These are phyloP conservation scores for Cardamine resedifolia DNA, from an alignment of 345 rosid genomes.

Conservation along the genomic window DNA sequence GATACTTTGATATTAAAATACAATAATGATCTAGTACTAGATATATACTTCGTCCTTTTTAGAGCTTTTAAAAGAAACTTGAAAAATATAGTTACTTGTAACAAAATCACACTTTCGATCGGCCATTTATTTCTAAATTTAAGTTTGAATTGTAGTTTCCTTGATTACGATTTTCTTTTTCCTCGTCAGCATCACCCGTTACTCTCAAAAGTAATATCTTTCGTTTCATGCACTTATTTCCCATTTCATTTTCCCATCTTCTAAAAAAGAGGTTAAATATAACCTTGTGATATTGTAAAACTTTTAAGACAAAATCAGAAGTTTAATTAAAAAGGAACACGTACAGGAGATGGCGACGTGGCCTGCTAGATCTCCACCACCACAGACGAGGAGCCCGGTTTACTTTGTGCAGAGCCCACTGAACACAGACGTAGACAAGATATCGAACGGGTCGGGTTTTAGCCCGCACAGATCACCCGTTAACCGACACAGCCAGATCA, in stretches of 20 bases:
- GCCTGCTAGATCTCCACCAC: constrained; percentile 56
- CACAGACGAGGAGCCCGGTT: constrained; percentile 55
- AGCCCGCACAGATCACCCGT: constrained; percentile 65
- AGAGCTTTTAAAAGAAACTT: not conserved
- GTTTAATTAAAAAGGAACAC: not conserved
- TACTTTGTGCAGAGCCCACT: constrained; percentile 93
- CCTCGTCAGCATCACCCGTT: constrained; percentile 20
- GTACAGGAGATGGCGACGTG: not conserved
- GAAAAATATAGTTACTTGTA: not conserved
- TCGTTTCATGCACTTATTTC: constrained; percentile 1
- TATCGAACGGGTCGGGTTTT: constrained; percentile 65
- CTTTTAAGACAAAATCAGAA: not conserved
- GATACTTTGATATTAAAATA: not conserved
- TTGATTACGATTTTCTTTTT: not conserved
- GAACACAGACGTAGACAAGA: constrained; percentile 74
- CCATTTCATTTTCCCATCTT: constrained; percentile 1
- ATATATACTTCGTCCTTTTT: not conserved
- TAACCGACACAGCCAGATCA: constrained; percentile 65
- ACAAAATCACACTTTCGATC: not conserved
- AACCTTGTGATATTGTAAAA: not conserved
- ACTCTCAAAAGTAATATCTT: constrained; percentile 3
- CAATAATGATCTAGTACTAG: no score
- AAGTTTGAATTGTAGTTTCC: not conserved
- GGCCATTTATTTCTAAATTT: not conserved
- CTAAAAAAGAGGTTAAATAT: not conserved